Base-by-base conservation (phyloP, 805 yeast genomes). In the Metschnikowia amazonensis region DNA sequence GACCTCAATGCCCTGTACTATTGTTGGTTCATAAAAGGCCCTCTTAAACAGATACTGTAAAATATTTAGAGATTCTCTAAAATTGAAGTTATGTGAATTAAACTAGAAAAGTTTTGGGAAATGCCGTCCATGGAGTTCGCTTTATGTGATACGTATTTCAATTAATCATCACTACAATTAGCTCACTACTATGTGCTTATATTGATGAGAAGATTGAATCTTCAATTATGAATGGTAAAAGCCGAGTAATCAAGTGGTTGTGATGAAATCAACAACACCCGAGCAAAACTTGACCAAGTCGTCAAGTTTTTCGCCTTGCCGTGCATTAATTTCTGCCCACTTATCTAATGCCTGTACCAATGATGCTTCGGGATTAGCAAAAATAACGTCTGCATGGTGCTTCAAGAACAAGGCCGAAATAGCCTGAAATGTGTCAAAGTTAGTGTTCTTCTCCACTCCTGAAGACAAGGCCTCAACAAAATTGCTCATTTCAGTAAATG, bases 351-450 rank as follows among this genome's bases (percentile, higher is more conserved):
- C 76, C 1, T 56, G 63, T 7, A 64, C 62, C 37, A 84, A 63
- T 2, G 62, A 67, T 35, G 70, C 74, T 5, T 47, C 54, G 2
- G 58, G 47, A 59, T 63, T 51, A 60, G 65, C 44, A 61, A 67
- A 59, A 62, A 94, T 68, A 5, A 87, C 81, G 62, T 92, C 98
- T 21, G 92, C 90, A 64, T 94, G 99, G 40, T 77, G 77, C 59
- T 79, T 81, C 50, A 89, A 72, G 44, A 90, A 73, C 72, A 89
- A 74, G 16, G 81, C 72, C 75, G 87, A 80, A 64, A 89, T 78
- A 0, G 96, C 95, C 61, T 89, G 89, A 43, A 82, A 76, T 14
- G 92, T 67, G 55, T 94, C 99, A 60, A 77, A 81, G 64, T 89
- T 80, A 13, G 52, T 62, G 47, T 85, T 85, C 5, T 70, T 49